Percentiles rank a stretch among this genome's conserved stretches.
Evolutionary conservation across 345 rosid species (phyloP).

Genomic region (Hevea brasiliensis): DNA sequence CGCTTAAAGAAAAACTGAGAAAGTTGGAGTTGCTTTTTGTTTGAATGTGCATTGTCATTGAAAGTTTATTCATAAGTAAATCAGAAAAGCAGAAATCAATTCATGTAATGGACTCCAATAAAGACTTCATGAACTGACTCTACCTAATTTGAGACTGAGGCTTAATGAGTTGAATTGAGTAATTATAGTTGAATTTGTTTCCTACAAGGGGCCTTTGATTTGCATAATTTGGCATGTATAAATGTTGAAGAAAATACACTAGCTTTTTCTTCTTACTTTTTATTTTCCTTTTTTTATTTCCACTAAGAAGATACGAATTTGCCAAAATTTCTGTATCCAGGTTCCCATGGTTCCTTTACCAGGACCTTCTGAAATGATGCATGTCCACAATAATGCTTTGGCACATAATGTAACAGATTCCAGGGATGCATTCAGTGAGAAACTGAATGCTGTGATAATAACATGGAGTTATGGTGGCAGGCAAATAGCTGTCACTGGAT

Average conservation of each 20-base stretch:
- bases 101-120: not conserved
- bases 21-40: not conserved
- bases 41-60: not conserved
- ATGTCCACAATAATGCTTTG: slow-evolving; percentile 14
- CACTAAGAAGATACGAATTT: not conserved
- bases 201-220: not conserved
- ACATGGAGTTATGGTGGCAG: slow-evolving; percentile 61
- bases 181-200: not conserved
- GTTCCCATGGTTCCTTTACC: slow-evolving; percentile 26
- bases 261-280: not conserved
- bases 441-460: slow-evolving; percentile 42
- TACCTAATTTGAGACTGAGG: not conserved
- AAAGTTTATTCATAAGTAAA: not conserved
- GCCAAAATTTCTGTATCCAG: slow-evolving; percentile 27
- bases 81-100: not conserved
- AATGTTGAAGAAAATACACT: not conserved
- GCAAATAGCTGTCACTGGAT: slow-evolving; percentile 60
- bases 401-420: slow-evolving; percentile 19
- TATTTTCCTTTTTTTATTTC: too few species aligned
- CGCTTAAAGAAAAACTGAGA: not conserved
- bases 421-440: slow-evolving; percentile 25
- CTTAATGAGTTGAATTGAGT: not conserved
- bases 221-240: slow-evolving; percentile 1
- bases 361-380: slow-evolving; percentile 24
- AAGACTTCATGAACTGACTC: not conserved